Evolutionary conservation across 192 early-diverging fungal species (phyloP).

Genomic region (Backusella morwellensis): DNA sequence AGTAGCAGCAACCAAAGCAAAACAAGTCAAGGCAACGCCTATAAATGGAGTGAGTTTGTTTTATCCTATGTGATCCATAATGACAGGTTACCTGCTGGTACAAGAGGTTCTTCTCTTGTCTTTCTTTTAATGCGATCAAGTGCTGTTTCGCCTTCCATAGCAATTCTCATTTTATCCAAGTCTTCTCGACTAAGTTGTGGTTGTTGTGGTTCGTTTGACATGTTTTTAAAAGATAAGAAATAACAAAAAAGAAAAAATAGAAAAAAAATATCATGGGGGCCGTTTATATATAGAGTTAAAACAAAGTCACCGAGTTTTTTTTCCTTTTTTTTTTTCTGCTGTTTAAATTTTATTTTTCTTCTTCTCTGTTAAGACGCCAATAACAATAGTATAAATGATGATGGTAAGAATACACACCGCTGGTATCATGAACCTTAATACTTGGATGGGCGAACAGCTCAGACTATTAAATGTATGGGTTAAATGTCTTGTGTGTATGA

Average conservation of each 20-base stretch:
- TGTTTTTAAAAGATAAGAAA: not conserved
- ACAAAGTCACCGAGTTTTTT: constrained; percentile 1
- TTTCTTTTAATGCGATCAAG: constrained; percentile 34
- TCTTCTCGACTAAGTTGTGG: constrained; percentile 13
- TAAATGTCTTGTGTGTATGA: too few species aligned
- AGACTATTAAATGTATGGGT: constrained; percentile 5
- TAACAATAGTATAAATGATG: constrained; percentile 32
- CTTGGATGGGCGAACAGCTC: constrained; percentile 35
- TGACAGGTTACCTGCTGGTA: constrained; percentile 29
- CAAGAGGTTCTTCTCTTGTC: constrained; percentile 36
- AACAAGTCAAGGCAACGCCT: constrained; percentile 41
- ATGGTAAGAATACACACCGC: constrained; percentile 33
- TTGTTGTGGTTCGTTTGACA: constrained; percentile 7
- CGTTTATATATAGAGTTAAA: not conserved
- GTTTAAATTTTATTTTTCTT: constrained; percentile 11
- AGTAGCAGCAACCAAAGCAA: constrained; percentile 38
- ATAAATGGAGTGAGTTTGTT: not conserved
- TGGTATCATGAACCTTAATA: constrained; percentile 33
- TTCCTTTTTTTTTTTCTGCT: not conserved
- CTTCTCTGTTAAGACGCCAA: constrained; percentile 25
- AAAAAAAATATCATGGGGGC: not conserved
- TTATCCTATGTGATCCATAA: too few species aligned
- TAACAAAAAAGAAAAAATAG: not conserved
- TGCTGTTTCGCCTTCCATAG: constrained; percentile 28
- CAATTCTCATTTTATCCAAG: constrained; percentile 24